Conservation (phyloP, 176 grass and related monocot genomes). For the Coix lacrymajobi region DNA sequence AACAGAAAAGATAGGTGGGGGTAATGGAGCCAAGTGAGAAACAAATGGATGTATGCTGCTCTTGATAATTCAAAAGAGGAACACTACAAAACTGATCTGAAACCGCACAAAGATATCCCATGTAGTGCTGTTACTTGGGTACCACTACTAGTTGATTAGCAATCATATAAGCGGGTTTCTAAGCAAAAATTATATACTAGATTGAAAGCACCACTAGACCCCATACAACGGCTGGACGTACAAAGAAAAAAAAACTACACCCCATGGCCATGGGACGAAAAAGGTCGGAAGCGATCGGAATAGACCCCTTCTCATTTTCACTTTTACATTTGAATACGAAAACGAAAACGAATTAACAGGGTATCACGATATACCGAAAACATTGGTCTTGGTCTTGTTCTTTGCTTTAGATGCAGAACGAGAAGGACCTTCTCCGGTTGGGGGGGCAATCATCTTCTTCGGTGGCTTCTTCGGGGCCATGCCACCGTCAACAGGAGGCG, state of each 20-base stretch:
- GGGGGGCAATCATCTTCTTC: background rate
- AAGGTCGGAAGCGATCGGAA: background rate
- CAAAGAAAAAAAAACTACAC: background rate
- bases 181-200: background rate
- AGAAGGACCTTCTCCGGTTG: background rate
- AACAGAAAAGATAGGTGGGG: background rate
- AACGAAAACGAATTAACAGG: background rate
- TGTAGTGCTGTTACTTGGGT: background rate
- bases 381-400: background rate
- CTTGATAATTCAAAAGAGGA: background rate
- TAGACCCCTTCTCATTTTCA: background rate
- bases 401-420: background rate
- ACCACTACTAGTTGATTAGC: background rate
- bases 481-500: background rate
- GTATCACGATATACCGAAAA: background rate
- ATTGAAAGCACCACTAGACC: no score
- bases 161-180: background rate
- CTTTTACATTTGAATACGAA: background rate
- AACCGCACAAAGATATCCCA: background rate
- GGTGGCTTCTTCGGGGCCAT: background rate
- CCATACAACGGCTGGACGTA: no score
- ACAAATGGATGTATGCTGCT: background rate
- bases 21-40: background rate
- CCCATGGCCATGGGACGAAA: background rate
- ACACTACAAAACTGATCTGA: background rate